Percentiles rank a stretch among this genome's conserved stretches.
These are phyloP conservation scores for Plasmodium reichenowi DNA, from an alignment of 169 alveolate genomes.

Conservation along the genomic window DNA sequence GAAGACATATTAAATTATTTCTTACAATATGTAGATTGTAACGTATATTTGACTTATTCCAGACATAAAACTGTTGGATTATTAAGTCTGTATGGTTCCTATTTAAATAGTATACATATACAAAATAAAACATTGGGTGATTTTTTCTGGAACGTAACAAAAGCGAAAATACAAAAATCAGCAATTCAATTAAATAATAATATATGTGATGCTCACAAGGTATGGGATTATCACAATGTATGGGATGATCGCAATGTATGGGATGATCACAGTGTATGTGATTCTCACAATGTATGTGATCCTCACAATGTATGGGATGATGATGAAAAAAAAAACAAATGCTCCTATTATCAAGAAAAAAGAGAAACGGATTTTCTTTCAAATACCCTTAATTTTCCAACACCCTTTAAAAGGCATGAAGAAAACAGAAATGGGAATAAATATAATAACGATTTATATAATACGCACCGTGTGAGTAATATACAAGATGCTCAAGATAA, in stretches of 20 bases:
- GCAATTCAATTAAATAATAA: background rate
- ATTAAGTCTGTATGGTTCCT: slow-evolving; percentile 62
- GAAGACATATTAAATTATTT: slow-evolving; percentile 52
- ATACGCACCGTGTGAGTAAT: no score
- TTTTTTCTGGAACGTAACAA: slow-evolving; percentile 20
- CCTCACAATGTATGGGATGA: background rate
- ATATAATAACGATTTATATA: no score
- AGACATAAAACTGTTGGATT: slow-evolving; percentile 58
- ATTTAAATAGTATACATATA: slow-evolving; percentile 32
- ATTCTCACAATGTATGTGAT: no score
- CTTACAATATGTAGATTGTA: slow-evolving; percentile 37
- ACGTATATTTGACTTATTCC: slow-evolving; percentile 28
- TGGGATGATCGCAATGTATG: background rate
- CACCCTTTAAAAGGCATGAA: background rate
- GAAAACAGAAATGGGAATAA: background rate
- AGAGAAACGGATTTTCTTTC: slow-evolving; percentile 9
- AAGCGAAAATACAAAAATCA: background rate
- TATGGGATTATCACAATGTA: no score
- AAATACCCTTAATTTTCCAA: background rate
- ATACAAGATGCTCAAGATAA: no score
- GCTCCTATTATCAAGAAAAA: background rate
- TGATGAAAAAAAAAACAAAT: background rate
- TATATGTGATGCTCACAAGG: background rate
- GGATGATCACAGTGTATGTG: background rate
- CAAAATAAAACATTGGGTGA: slow-evolving; percentile 20